These are phyloP conservation scores for Tylopilus plumbeoviolaceoides DNA, from an alignment of 768 basidiomycete species.

Conservation along the genomic window DNA sequence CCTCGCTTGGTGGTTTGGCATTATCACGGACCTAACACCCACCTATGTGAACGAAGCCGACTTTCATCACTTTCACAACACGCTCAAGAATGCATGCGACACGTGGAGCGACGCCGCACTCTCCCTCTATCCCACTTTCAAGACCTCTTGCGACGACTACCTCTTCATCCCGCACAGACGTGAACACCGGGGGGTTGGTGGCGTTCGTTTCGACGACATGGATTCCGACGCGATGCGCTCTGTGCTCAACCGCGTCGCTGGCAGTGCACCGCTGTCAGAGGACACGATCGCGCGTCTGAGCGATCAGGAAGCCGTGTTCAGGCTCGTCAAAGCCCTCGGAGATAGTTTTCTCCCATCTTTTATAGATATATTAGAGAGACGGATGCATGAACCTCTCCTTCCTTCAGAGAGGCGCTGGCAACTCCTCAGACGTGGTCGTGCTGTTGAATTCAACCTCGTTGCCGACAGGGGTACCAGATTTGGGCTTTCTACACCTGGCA, in stretches of 20 bases:
- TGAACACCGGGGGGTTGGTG: slow-evolving; percentile 53
- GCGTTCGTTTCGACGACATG: slow-evolving; percentile 57
- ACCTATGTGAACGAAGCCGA: slow-evolving; percentile 46
- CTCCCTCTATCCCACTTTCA: slow-evolving; percentile 43
- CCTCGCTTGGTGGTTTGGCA: slow-evolving; percentile 28
- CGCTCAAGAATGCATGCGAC: slow-evolving; percentile 42
- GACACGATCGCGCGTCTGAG: slow-evolving; percentile 11
- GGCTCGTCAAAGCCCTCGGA: slow-evolving; percentile 39
- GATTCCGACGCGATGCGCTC: slow-evolving; percentile 25
- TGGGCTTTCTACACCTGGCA: slow-evolving; percentile 55
- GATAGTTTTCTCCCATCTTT: slow-evolving; percentile 47
- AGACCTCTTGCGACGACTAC: slow-evolving; percentile 52
- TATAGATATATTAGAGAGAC: slow-evolving; percentile 38
- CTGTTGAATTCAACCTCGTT: slow-evolving; percentile 64
- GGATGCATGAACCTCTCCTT: slow-evolving; percentile 29
- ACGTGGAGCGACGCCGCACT: slow-evolving; percentile 28
- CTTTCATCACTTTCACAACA: slow-evolving; percentile 43
- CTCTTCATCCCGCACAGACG: slow-evolving; percentile 48
- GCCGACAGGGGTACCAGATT: slow-evolving; percentile 68
- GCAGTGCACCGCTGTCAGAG: background rate
- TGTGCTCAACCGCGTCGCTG: slow-evolving; percentile 14
- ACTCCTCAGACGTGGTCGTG: slow-evolving; percentile 45
- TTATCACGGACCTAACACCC: slow-evolving; percentile 44
- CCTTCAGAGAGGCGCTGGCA: slow-evolving; percentile 44
- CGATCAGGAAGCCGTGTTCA: slow-evolving; percentile 39